Evolutionary conservation across 305 asterid species (phyloP), one percentile per base, ranked within the genome.

Genomic region (Andrographis paniculata): DNA sequence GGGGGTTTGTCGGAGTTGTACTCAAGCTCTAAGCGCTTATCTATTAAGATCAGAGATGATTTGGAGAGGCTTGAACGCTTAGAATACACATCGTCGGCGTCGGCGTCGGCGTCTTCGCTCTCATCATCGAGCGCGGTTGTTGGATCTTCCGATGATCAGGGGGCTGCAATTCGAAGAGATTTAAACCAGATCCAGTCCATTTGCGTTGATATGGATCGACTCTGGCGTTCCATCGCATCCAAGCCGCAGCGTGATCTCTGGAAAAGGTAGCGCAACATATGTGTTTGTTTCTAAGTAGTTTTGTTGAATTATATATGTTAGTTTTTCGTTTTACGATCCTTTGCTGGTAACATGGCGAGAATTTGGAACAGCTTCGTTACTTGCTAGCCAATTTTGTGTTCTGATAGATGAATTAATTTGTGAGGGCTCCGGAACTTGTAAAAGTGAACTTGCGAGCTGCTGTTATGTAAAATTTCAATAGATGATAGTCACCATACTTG

Each of bases 191-290:
- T 82, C 76, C 88, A 70, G 53, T 67, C 88, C 13, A 70, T 82
- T 6, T 86, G 95, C 55, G 33, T 78, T 38, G 79, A 78, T 45
- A 86, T 85, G 96, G 98, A 89, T 60, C 82, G 70, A 42, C 77
- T 83, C 30, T 91, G 95, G 99, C 89, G 96, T 21, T 86, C 96
- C 24, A 75, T 80, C 31, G 66, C 94, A 17, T 72, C 82, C 58
- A 78, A 78, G 63, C 72, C 96, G 31, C 94, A 80, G 46, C 95
- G 95, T 31, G 95, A 91, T 80, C 93, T 91, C 57, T 89, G 94
- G 95, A 82, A 80, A 68, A 74, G 94, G 87, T 88, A n/a, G n/a
- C n/a, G n/a, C n/a, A n/a, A n/a, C n/a, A n/a, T n/a, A 3, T 15
- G 38, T 12, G 19, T 36, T 28, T 18, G 41, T 17, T 7, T 52